A percentile compares a stretch with the other conserved stretches of the same genome.
Conservation (phyloP, 1,284 basidiomycete genomes). For the Cryptococcus sp. region DNA sequence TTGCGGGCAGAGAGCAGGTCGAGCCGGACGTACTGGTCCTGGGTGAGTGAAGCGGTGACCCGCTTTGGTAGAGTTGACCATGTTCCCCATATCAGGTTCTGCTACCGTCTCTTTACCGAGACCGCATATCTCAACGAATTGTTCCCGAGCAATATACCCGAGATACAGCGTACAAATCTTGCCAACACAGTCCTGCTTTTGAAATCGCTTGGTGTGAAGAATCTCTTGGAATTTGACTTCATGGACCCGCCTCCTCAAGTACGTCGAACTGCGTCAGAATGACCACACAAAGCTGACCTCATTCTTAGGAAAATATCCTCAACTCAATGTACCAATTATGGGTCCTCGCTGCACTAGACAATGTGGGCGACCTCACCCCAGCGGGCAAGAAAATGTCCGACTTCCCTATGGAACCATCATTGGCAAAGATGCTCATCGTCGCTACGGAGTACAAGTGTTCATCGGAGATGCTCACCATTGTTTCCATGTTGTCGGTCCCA, state of each 20-base stretch:
- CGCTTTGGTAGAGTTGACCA: not conserved
- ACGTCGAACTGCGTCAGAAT: not conserved
- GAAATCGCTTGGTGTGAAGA: constrained; percentile 91
- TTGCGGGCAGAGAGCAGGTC: constrained; percentile 90
- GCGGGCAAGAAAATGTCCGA: constrained; percentile 96
- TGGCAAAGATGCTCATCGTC: constrained; percentile 97
- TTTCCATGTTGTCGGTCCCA: constrained; percentile 97
- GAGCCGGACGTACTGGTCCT: constrained; percentile 92
- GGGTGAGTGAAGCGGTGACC: constrained; percentile 61
- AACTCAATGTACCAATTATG: constrained; percentile 99
- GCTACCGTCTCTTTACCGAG: constrained; percentile 96
- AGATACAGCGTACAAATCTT: constrained; percentile 96
- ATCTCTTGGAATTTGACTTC: constrained; percentile 97
- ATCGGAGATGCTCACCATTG: constrained; percentile 94
- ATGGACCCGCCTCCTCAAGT: constrained; percentile 86
- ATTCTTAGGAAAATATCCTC: constrained; percentile 77
- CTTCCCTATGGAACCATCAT: constrained; percentile 96
- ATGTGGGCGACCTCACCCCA: constrained; percentile 91
- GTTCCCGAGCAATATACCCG: constrained; percentile 94
- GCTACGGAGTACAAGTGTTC: constrained; percentile 93
- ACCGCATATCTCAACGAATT: constrained; percentile 94
- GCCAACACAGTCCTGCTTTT: constrained; percentile 94
- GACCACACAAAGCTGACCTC: constrained; percentile 4
- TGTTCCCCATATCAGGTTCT: constrained; percentile 61
- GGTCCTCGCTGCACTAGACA: constrained; percentile 96